Conservation (phyloP, 345 rosid genomes). For the Noccaea bulbosa region DNA sequence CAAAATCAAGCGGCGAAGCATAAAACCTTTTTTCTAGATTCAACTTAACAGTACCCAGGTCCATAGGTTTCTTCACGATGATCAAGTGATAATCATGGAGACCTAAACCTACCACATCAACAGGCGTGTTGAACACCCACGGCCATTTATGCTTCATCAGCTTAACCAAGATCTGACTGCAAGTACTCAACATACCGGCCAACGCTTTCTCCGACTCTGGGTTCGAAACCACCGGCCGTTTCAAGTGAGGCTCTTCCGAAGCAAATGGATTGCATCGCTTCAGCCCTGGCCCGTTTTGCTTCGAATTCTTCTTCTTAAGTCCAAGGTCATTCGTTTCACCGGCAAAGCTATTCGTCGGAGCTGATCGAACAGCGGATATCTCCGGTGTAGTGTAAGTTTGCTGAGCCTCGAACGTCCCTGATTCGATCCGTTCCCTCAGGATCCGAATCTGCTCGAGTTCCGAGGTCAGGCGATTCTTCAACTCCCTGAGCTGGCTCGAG, state of each 20-base stretch:
- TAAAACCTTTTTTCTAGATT: slow-evolving; percentile 56
- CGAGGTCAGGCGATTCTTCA: slow-evolving; percentile 50
- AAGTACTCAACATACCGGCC: slow-evolving; percentile 46
- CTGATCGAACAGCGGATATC: slow-evolving; percentile 40
- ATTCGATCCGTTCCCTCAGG: slow-evolving; percentile 57
- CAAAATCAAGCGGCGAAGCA: slow-evolving; percentile 61
- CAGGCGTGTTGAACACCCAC: slow-evolving; percentile 67
- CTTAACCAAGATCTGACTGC: slow-evolving; percentile 64
- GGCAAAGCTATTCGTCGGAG: slow-evolving; percentile 47
- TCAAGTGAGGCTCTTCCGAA: not conserved
- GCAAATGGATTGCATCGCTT: slow-evolving; percentile 48
- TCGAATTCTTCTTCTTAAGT: slow-evolving; percentile 49
- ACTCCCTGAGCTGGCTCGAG: slow-evolving; percentile 55
- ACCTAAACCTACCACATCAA: slow-evolving; percentile 62
- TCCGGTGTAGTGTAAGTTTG: slow-evolving; percentile 16
- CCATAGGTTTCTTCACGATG: slow-evolving; percentile 74
- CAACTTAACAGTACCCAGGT: slow-evolving; percentile 72
- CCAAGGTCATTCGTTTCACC: slow-evolving; percentile 35
- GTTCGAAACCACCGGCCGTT: slow-evolving; percentile 17
- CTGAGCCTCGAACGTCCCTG: slow-evolving; percentile 41
- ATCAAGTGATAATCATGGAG: slow-evolving; percentile 66
- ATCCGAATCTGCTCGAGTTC: slow-evolving; percentile 75
- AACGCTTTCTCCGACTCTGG: slow-evolving; percentile 15
- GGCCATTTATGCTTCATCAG: slow-evolving; percentile 75
- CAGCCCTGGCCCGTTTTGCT: slow-evolving; percentile 49